Base-by-base conservation (phyloP, 2,329 filamentous ascomycete genomes). In the Alternaria sp. region DNA sequence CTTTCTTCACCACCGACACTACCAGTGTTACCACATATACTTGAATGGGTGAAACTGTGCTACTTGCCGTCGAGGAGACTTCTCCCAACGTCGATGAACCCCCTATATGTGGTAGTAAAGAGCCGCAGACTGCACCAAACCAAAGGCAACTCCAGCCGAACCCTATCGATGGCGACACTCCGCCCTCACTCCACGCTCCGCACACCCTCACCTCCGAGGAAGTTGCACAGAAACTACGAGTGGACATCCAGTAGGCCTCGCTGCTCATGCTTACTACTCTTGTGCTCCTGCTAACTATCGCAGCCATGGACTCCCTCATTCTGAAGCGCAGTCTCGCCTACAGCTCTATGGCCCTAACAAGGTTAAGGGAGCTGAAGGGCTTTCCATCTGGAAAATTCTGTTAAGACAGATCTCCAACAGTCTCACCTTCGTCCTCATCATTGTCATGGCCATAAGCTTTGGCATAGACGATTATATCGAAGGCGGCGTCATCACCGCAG, bases 331-430 rank as follows among this genome's bases (percentile, higher is more conserved):
- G 77, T 81, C 82, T 80, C 89, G 89, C 75, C 83, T 91, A 72
- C 78, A 79, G 76, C 82, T 83, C 73, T 81, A 90, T 84, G 90
- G 89, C 67, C 83, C 85, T 68, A 92, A 92, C 80, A 84, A 84
- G 74, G 85, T 92, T 81, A 86, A 89, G 78, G 86, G 86, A 79
- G 86, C 88, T 81, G 86, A 88, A 79, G 86, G 88, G 78, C 79
- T 89, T 80, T 91, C 89, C 78, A 72, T 89, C 78, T 90, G 88
- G 86, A 86, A 89, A 80, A 90, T 92, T 80, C 84, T 92, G 80
- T 78, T 92, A 79, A 89, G 88, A 73, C 89, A 92, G 81, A 85
- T 91, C 68, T 90, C 89, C 66, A 92, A 92, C 80, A 90, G 88
- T 80, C 81, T 92, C 78, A 92, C 89, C 64, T 82, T 90, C 74